phyloP scores from a whole-genome alignment of 805 yeast genomes.

The Starmerella davenportii region DNA sequence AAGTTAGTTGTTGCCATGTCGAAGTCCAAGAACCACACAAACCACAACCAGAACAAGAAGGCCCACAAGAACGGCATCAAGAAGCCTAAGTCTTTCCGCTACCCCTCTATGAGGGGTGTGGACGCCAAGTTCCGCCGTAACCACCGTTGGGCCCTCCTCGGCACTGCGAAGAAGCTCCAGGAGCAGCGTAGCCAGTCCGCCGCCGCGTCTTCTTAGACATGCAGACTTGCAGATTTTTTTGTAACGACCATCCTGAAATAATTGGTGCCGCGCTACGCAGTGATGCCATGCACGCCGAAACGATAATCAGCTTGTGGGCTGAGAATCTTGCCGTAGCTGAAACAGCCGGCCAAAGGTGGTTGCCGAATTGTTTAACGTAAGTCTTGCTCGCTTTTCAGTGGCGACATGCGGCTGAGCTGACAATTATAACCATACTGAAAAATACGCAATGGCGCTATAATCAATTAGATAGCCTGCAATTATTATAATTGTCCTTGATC shows the following conservation, averaged over 20 bases:
- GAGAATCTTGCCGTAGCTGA: too few species aligned
- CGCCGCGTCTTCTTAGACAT: slow-evolving; percentile 24
- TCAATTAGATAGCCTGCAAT: too few species aligned
- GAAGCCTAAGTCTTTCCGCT: slow-evolving; percentile 96
- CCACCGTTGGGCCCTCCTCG: slow-evolving; percentile 98
- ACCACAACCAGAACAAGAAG: slow-evolving; percentile 98
- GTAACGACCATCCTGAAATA: background rate
- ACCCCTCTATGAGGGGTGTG: slow-evolving; percentile 97
- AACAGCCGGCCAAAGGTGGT: too few species aligned
- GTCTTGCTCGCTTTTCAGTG: too few species aligned
- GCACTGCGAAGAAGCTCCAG: slow-evolving; percentile 88
- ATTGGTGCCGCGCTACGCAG: too few species aligned
- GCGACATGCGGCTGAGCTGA: too few species aligned
- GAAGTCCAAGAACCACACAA: slow-evolving; percentile 99
- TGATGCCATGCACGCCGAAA: too few species aligned
- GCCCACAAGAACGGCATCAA: slow-evolving; percentile 99
- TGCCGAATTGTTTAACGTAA: too few species aligned
- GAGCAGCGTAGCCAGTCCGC: slow-evolving; percentile 38
- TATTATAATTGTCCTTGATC: too few species aligned
- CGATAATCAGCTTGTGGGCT: too few species aligned
- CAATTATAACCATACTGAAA: too few species aligned
- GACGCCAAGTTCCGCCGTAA: slow-evolving; percentile 98
- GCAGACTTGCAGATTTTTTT: slow-evolving; percentile 3
- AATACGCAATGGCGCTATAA: too few species aligned
- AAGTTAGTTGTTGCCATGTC: slow-evolving; percentile 36